Evolutionary conservation across 345 rosid species (phyloP).

Genomic region (Eucalyptus cladocalyx): DNA sequence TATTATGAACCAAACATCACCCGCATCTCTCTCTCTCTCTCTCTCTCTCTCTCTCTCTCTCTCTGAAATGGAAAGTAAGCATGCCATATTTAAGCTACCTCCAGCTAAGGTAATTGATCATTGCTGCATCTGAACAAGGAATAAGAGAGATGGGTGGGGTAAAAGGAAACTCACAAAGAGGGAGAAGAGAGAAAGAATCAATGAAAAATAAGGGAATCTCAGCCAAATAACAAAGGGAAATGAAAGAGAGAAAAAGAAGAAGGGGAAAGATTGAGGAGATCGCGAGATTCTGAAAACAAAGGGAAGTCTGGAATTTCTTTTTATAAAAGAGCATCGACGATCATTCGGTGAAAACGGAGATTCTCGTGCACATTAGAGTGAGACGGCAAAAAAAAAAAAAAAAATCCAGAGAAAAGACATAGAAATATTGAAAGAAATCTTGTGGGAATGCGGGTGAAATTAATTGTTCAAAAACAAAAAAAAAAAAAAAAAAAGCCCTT

Average conservation of each 20-base stretch:
- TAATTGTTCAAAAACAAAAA: too few relatives aligned
- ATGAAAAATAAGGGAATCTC: background rate
- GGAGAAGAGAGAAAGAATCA: background rate
- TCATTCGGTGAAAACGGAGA: background rate
- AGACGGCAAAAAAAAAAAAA: background rate
- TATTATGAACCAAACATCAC: background rate
- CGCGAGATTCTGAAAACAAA: background rate
- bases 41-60: too few relatives aligned
- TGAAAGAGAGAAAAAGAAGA: background rate
- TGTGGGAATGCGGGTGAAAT: background rate
- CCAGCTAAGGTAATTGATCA: background rate
- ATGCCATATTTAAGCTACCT: background rate
- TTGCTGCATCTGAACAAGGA: too few relatives aligned
- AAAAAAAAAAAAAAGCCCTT: too few relatives aligned
- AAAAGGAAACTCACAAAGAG: background rate
- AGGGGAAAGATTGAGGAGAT: background rate
- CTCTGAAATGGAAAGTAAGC: too few relatives aligned
- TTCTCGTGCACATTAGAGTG: background rate
- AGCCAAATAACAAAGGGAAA: background rate
- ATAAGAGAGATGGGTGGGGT: background rate
- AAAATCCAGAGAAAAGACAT: background rate
- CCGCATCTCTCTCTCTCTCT: too few relatives aligned
- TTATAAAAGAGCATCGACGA: background rate
- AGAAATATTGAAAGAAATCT: background rate
- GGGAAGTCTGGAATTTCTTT: background rate